Percentiles rank a stretch among this genome's conserved stretches.
Evolutionary conservation across 2,329 filamentous ascomycete species (phyloP).

Genomic region (Epichloe amarillans): DNA sequence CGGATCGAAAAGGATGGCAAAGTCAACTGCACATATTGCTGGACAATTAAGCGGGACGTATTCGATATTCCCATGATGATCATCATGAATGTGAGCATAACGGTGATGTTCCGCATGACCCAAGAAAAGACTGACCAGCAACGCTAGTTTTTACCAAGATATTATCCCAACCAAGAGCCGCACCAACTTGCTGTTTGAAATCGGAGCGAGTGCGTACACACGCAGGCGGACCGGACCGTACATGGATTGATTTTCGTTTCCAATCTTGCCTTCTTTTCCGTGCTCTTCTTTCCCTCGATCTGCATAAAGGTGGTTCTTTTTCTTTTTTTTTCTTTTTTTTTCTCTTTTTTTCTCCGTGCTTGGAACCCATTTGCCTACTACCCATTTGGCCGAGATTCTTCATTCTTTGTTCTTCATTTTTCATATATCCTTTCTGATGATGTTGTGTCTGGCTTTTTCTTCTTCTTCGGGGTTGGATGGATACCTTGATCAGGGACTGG

Average conservation of each 20-base stretch:
- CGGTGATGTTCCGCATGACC: background rate
- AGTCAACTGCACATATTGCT: constrained; percentile 90
- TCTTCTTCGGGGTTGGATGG: background rate
- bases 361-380: background rate
- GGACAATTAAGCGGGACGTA: constrained; percentile 91
- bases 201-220: background rate
- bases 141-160: constrained; percentile 43
- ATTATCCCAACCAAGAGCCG: constrained; percentile 43
- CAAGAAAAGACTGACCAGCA: constrained; percentile 9
- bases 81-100: constrained; percentile 79
- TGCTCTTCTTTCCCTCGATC: background rate
- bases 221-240: background rate
- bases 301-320: background rate
- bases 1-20: constrained; percentile 77
- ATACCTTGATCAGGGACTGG: background rate
- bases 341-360: background rate
- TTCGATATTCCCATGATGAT: constrained; percentile 99
- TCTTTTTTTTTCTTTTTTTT: background rate
- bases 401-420: too few species aligned
- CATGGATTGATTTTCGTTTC: background rate
- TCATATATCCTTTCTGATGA: background rate
- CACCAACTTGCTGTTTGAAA: constrained; percentile 41
- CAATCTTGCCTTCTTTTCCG: background rate
- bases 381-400: too few species aligned
- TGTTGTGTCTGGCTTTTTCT: background rate